phyloP scores from a whole-genome alignment of 2,329 filamentous ascomycete species.

The Penicillium sp. region DNA sequence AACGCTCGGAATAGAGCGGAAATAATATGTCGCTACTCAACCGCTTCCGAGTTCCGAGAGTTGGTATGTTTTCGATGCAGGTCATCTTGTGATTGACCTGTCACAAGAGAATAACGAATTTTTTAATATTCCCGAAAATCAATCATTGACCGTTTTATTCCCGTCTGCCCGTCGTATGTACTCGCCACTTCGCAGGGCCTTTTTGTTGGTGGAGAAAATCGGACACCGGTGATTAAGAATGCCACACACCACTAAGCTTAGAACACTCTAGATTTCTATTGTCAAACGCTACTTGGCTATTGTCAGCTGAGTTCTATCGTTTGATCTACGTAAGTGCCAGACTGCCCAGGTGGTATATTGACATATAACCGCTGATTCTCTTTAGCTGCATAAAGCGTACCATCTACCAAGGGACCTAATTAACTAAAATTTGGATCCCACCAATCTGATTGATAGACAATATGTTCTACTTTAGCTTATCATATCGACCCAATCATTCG shows the following conservation, averaged over 20 bases:
- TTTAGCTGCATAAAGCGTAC: too few relatives aligned
- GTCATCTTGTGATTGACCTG: neutral
- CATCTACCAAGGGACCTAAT: too few relatives aligned
- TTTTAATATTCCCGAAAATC: neutral
- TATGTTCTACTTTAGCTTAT: neutral
- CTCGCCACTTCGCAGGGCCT: neutral
- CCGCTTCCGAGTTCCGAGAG: neutral
- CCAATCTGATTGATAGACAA: neutral
- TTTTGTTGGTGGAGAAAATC: neutral
- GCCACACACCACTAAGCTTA: too few relatives aligned
- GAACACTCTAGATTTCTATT: too few relatives aligned
- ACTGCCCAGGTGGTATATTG: too few relatives aligned
- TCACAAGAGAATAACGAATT: neutral
- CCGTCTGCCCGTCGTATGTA: neutral
- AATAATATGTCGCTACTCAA: too few relatives aligned
- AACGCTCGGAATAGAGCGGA: neutral
- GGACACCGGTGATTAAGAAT: neutral
- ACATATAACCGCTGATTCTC: too few relatives aligned
- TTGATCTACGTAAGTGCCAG: neutral
- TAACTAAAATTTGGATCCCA: neutral
- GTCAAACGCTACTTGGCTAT: too few relatives aligned
- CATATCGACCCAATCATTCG: neutral
- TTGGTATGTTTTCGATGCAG: neutral
- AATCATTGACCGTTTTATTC: neutral
- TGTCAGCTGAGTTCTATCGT: neutral